Evolutionary conservation across 2,329 filamentous ascomycete species (phyloP).

Genomic region (Aspergillus latus): DNA sequence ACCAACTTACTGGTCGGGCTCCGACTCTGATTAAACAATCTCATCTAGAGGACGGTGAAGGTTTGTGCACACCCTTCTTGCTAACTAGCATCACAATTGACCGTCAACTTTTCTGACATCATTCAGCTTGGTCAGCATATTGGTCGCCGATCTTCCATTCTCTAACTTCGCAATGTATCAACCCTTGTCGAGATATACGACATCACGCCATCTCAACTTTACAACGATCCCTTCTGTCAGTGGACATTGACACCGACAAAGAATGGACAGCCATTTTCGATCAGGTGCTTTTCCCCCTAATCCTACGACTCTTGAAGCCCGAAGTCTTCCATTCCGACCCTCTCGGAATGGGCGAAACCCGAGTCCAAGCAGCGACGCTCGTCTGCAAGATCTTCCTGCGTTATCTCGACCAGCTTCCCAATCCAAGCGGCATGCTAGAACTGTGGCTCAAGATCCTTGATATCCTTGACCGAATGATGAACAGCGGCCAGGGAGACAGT

Average conservation of each 20-base stretch:
- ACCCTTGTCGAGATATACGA: constrained; percentile 89
- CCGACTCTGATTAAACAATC: constrained; percentile 88
- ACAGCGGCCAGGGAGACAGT: constrained; percentile 87
- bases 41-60: constrained; percentile 82
- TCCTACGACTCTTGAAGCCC: constrained; percentile 82
- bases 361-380: constrained; percentile 85
- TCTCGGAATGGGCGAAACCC: constrained; percentile 90
- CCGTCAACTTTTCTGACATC: constrained; percentile 13
- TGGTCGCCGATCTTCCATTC: constrained; percentile 94
- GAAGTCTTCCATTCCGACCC: constrained; percentile 92
- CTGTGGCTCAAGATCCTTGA: constrained; percentile 91
- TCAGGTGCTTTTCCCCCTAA: constrained; percentile 89
- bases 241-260: constrained; percentile 76
- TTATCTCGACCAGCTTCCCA: constrained; percentile 79
- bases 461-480: constrained; percentile 94
- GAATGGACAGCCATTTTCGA: constrained; percentile 96
- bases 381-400: constrained; percentile 95
- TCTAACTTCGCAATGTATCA: constrained; percentile 85
- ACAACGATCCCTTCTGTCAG: constrained; percentile 80
- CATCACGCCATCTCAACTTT: constrained; percentile 83
- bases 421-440: constrained; percentile 85
- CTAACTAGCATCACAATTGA: neutral
- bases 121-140: constrained; percentile 87
- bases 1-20: constrained; percentile 76
- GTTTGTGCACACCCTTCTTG: constrained; percentile 44